Percentiles rank a stretch among this genome's conserved stretches.
These are phyloP conservation scores for Gracilaria gracilis DNA, from an alignment of 23 red algal species.

Conservation along the genomic window DNA sequence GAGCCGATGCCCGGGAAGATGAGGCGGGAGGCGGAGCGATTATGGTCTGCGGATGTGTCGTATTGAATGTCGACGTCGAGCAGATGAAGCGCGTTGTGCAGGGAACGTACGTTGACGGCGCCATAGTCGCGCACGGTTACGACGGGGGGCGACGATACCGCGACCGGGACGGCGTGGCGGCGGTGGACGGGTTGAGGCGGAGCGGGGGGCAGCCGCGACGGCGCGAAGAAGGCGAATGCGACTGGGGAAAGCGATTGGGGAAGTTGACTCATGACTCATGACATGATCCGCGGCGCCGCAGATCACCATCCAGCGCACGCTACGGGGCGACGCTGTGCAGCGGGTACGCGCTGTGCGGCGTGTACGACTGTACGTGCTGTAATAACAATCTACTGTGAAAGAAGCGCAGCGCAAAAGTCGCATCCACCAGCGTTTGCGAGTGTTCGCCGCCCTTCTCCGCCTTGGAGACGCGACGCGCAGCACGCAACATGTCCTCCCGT, in stretches of 20 bases:
- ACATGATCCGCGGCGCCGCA: no score
- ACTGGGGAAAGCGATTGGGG: no score
- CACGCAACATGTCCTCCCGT: slow-evolving; percentile 25
- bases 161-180: neutral
- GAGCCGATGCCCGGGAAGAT: slow-evolving; percentile 91
- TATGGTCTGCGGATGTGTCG: slow-evolving; percentile 42
- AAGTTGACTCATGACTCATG: no score
- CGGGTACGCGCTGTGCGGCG: no score
- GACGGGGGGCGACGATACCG: neutral
- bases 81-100: slow-evolving; percentile 71
- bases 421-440: no score
- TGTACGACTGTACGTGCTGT: no score
- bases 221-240: slow-evolving; percentile 15
- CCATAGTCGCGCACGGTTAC: slow-evolving; percentile 86
- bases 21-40: slow-evolving; percentile 48
- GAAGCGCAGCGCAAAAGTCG: no score
- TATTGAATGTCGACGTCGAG: slow-evolving; percentile 51
- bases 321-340: no score
- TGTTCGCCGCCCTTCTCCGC: no score
- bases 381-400: no score
- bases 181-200: neutral
- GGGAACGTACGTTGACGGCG: slow-evolving; percentile 79
- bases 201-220: neutral
- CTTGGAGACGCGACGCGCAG: no score
- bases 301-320: no score